Evolutionary conservation across 2,329 filamentous ascomycete species (phyloP).

Genomic region (Aspergillus thermomutatus): DNA sequence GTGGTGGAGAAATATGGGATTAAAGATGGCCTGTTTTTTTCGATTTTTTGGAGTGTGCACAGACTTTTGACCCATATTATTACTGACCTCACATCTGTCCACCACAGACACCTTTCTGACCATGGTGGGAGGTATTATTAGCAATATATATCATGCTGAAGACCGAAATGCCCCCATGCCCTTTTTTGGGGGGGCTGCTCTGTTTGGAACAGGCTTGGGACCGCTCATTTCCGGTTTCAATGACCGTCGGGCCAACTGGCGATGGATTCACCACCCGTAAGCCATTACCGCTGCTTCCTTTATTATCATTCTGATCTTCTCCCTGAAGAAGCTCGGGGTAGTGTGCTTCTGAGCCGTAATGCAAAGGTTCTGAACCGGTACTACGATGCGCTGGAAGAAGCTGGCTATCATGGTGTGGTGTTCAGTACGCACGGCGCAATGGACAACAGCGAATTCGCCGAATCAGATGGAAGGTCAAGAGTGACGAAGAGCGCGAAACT

Average conservation of each 20-base stretch:
- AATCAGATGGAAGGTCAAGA: conserved; percentile 71
- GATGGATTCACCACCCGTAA: conserved; percentile 84
- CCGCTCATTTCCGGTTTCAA: conserved; percentile 69
- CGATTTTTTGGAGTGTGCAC: too few species aligned
- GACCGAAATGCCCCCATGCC: conserved; percentile 84
- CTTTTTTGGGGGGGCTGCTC: conserved; percentile 69
- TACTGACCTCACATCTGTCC: not conserved
- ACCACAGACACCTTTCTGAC: conserved; percentile 62
- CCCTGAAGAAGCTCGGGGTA: conserved; percentile 74
- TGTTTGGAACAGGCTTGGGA: conserved; percentile 72
- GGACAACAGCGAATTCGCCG: conserved; percentile 45
- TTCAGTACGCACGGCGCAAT: conserved; percentile 33
- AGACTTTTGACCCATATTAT: not conserved
- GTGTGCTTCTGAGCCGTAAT: conserved; percentile 70
- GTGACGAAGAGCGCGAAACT: conserved; percentile 68
- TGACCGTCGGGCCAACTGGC: conserved; percentile 63
- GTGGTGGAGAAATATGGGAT: too few species aligned
- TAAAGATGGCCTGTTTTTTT: too few species aligned
- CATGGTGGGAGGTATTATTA: conserved; percentile 81
- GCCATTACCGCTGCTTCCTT: conserved; percentile 63
- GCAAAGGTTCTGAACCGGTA: conserved; percentile 69
- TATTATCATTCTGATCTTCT: conserved; percentile 58
- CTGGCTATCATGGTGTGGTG: conserved; percentile 55
- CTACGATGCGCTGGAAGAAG: conserved; percentile 67
- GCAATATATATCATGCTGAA: conserved; percentile 72